Evolutionary conservation across 2,329 filamentous ascomycete genomes (phyloP), one percentile per base, ranked within the genome.

Genomic region (Verticillium albo-atrum): DNA sequence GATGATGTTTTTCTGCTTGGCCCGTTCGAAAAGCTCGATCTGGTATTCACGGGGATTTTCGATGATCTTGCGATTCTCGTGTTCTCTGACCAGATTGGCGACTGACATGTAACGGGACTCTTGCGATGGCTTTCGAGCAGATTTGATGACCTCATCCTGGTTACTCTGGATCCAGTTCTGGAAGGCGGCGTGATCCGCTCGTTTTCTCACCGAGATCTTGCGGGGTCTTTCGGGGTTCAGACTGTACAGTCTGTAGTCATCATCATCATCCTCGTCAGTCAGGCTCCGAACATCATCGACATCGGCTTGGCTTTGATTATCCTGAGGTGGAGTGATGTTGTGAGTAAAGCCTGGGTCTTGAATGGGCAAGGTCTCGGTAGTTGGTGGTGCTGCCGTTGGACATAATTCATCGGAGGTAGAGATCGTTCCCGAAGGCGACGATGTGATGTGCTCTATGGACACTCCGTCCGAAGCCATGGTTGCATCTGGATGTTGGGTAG

Each of bases 1-100:
- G 65, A 99, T 96, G 7, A 89, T 90, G 69, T 99, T 99, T 65
- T 88, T 84, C 56, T 83, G 70, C 69, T 95, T 97, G 4, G 95
- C 94, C 63, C 85, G 85, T 71, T 97, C 91, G 68, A 95, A 98
- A 0, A 99, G 82, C 70, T 98, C 94, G 14, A 91, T 78, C 71
- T 99, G 95, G 68, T 98, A 99, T 68, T 97, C 92, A 55, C 94
- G 83, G 0, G 93, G 91, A 57, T 87, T 89, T 12, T 86, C 83
- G 61, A 95, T 92, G 57, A 92, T 90, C 35, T 75, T 78, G 25
- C 74, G 71, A 54, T 71, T 74, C 37, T 77, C 75, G 55, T 70
- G 72, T 14, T 74, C 69, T 47, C 65, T 68, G 14, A 77, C 65
- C 20, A 79, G 65, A 14, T 68, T 64, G 4, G 69, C 65, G 10